Base-by-base conservation (phyloP, 352 stramenopile species). In the Phytophthora sp. region DNA sequence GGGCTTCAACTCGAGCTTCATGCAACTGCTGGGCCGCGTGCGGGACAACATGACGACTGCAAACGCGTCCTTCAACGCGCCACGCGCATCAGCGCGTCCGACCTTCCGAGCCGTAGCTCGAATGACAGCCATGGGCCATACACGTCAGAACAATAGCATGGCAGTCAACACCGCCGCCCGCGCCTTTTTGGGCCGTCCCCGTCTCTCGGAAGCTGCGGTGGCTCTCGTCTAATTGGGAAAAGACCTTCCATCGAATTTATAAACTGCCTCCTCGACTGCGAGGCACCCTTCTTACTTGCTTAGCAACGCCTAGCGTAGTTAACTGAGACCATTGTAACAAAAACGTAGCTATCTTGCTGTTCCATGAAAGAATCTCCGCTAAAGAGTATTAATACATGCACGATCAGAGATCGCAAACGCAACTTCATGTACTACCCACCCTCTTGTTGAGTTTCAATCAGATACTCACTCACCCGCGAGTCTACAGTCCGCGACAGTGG, bases 1-100 rank as follows among this genome's bases (percentile, higher is more conserved):
- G 33, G 84, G 84, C 56, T 93, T 93, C 65, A 90, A 84, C 61
- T 76, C 84, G 55, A 93, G 84, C 54, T 88, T 90, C 58, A 74
- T 76, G 51, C 66, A 77, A 9, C 42, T 94, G 11, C 52, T 94
- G 11, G 27, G 42, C 5, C 66, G 66, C 12, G 77, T 93, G 33
- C 78, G 72, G 11, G 66, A 89, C 51, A 73, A 81, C 49, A 71
- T 89, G 38, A 66, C 73, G 23, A 66, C 38, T 4, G 24, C 57
- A 15, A 71, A 65, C 38, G 52, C 58, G 20, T 74, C 69, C 0
- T 78, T 74, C 54, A 71, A 66, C 56, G 61, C 58, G 11, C 47
- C 69, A 29, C 60, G 66, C 55, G 57, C 69, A 15, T 65, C 70
- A 11, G 51, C 57, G 8, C 73, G 70, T 36, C 62, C 69, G 21